Percentiles rank a stretch among this genome's conserved stretches.
These are phyloP conservation scores for Pestalotiopsis sp. DNA, from an alignment of 2,329 filamentous ascomycete genomes.

Conservation along the genomic window DNA sequence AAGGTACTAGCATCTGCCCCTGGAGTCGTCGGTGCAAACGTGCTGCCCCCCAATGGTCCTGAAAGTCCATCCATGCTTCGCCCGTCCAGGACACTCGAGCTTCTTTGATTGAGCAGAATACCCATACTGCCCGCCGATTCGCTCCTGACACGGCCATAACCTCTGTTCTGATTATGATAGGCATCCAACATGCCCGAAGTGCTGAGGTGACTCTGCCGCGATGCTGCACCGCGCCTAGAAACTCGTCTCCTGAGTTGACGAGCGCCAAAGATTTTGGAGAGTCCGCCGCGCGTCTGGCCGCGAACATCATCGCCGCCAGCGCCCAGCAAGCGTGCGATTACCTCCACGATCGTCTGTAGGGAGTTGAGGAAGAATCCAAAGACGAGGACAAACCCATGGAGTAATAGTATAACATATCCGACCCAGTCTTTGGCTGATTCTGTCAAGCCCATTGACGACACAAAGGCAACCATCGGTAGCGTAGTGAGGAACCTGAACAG, in stretches of 20 bases:
- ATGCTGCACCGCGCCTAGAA: conserved; percentile 61
- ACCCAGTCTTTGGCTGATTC: conserved; percentile 90
- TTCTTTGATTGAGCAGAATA: conserved; percentile 48
- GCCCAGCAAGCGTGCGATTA: conserved; percentile 78
- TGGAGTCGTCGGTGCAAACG: conserved; percentile 72
- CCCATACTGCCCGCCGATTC: conserved; percentile 63
- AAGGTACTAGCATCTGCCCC: conserved; percentile 67
- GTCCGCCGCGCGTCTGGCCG: conserved; percentile 75
- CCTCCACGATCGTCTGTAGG: conserved; percentile 86
- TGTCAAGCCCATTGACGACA: conserved; percentile 76
- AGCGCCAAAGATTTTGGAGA: conserved; percentile 90
- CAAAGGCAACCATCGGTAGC: conserved; percentile 79
- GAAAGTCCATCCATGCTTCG: conserved; percentile 48
- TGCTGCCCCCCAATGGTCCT: conserved; percentile 58
- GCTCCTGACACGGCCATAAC: conserved; percentile 62
- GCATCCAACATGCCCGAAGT: conserved; percentile 77
- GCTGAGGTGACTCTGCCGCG: conserved; percentile 80
- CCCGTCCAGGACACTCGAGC: conserved; percentile 57
- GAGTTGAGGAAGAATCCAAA: conserved; percentile 95
- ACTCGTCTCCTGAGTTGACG: conserved; percentile 79
- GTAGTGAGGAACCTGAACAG: conserved; percentile 74
- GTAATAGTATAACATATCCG: conserved; percentile 84
- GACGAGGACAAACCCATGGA: conserved; percentile 82
- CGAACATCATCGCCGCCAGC: conserved; percentile 75
- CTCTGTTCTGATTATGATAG: conserved; percentile 65